A percentile compares a stretch with the other conserved stretches of the same genome.
phyloP scores from a whole-genome alignment of 2,329 filamentous ascomycete genomes.

The Cercospora sp. region DNA sequence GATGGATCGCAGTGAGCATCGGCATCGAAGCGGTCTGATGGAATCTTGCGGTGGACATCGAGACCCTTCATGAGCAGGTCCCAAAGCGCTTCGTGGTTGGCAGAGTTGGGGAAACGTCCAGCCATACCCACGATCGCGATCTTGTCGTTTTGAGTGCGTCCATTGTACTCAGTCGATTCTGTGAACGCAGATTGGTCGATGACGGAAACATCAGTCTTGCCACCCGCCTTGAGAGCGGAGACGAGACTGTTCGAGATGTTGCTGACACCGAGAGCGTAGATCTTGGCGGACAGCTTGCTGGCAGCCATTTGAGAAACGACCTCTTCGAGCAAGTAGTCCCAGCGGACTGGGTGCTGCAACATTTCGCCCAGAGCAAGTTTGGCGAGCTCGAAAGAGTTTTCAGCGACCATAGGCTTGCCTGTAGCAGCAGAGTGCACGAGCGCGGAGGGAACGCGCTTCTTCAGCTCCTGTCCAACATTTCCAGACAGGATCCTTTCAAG shows the following conservation, averaged over 20 bases:
- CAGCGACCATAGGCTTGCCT: conserved; percentile 49
- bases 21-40: conserved; percentile 71
- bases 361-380: conserved; percentile 48
- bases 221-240: conserved; percentile 54
- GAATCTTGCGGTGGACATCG: conserved; percentile 69
- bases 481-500: conserved; percentile 53
- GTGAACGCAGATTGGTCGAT: conserved; percentile 50
- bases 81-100: conserved; percentile 71
- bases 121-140: conserved; percentile 85
- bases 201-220: conserved; percentile 46
- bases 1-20: conserved; percentile 69
- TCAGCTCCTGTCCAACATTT: conserved; percentile 43
- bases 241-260: conserved; percentile 58
- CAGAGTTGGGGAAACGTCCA: conserved; percentile 73
- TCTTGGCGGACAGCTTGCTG: conserved; percentile 44
- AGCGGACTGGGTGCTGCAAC: conserved; percentile 49
- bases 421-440: conserved; percentile 51
- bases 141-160: conserved; percentile 61
- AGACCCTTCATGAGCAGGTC: conserved; percentile 71
- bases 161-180: conserved; percentile 38
- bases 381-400: conserved; percentile 49
- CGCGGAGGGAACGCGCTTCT: conserved; percentile 45
- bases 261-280: conserved; percentile 54
- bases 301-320: conserved; percentile 49
- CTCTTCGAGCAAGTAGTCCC: conserved; percentile 52